Evolutionary conservation across 148 eudicot species (phyloP), one percentile per base, ranked within the genome.

Genomic region (Amaranthus palmeri): DNA sequence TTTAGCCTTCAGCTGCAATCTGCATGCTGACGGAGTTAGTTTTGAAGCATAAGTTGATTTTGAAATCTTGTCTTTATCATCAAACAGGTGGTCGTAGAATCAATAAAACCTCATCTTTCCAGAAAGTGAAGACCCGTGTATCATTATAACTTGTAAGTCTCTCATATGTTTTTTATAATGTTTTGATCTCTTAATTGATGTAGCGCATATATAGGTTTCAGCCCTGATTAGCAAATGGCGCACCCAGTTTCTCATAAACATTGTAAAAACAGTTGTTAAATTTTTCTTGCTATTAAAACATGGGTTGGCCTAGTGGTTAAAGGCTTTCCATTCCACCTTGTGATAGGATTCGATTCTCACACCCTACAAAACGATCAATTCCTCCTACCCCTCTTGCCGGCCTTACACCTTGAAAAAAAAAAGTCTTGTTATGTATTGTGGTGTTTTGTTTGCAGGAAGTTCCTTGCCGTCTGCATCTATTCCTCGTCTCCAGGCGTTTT

Each of bases 21-120:
- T 25, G 8, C 13, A 51, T 25, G 8, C 36, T 25, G 36, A 25
- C 36, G 2, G 36, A 25, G 36, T 25, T 25, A 25, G 36, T 25
- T 8, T 9, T 18, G 54, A 42, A 59, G 41, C 50, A 17, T 48
- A 11, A 17, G 43, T 63, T 68, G 10, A 50, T 17, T 55, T 51
- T 51, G 5, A 50, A 17, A 41, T 45, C 11, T 44, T 36, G 55
- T 65, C 56, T 54, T 58, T 25, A 52, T 43, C 61, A 43, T 71
- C 51, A 49, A 76, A 69, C 95, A 93, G 95, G 98, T 93, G 72
- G 98, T 93, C 57, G 89, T 93, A 54, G 98, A 90, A 78, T 87
- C 89, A 3, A 81, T 89, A 70, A 93, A 86, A 82, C 88, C 93
- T 72, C 81, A 84, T 82, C 92, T 88, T 67, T 71, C 84, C 40